These are phyloP conservation scores for Tetraselmis striata DNA, from an alignment of 139 green algal species.

Conservation along the genomic window DNA sequence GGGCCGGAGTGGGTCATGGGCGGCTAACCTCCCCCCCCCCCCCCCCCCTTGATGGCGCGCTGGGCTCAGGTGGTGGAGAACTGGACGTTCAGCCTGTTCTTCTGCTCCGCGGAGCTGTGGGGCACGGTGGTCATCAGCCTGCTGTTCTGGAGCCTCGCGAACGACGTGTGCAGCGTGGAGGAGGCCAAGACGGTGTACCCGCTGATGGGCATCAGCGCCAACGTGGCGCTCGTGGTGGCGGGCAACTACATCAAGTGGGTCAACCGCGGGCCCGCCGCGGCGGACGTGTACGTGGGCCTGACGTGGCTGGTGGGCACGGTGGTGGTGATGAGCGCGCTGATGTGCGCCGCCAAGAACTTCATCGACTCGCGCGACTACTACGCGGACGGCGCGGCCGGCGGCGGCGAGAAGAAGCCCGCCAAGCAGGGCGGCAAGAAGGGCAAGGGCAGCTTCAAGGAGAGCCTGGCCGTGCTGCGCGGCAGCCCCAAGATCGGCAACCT, in stretches of 20 bases:
- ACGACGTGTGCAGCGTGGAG: slow-evolving; percentile 45
- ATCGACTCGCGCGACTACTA: slow-evolving; percentile 21
- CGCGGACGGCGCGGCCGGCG: too few relatives aligned
- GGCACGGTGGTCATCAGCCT: slow-evolving; percentile 75
- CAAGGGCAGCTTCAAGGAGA: slow-evolving; percentile 49
- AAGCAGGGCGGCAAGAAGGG: slow-evolving; percentile 48
- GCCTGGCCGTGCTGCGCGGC: slow-evolving; percentile 45
- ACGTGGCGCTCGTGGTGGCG: slow-evolving; percentile 60
- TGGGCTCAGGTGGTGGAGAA: slow-evolving; percentile 54
- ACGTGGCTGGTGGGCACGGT: slow-evolving; percentile 50
- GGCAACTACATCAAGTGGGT: slow-evolving; percentile 54
- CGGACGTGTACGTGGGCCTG: slow-evolving; percentile 31
- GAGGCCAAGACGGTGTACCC: slow-evolving; percentile 73
- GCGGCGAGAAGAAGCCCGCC: slow-evolving; percentile 2
- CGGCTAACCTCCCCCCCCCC: too few relatives aligned
- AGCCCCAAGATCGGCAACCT: slow-evolving; percentile 64
- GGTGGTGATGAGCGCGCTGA: slow-evolving; percentile 39
- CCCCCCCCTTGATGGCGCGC: neutral
- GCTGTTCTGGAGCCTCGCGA: slow-evolving; percentile 71
- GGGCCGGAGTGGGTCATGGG: too few relatives aligned
- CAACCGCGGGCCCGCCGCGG: slow-evolving; percentile 24
- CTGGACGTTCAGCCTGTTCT: slow-evolving; percentile 84
- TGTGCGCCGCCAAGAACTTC: slow-evolving; percentile 52
- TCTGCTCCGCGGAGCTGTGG: slow-evolving; percentile 78
- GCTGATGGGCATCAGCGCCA: slow-evolving; percentile 74